Conservation (phyloP, 148 eudicot species). For the Cornus florida region DNA sequence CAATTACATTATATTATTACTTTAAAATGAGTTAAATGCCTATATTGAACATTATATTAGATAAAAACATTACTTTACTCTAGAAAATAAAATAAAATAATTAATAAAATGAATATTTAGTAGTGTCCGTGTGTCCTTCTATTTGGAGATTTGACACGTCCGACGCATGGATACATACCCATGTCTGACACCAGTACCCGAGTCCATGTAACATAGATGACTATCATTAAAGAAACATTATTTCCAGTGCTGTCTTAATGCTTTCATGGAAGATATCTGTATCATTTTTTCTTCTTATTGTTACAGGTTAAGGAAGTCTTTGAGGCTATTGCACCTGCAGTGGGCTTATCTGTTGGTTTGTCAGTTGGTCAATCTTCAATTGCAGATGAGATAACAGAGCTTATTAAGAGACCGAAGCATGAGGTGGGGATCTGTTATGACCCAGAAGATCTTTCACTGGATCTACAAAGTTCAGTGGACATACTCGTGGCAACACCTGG, state of each 20-base stretch:
- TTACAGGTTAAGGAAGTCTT: constrained; percentile 87
- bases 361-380: constrained; percentile 96
- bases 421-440: constrained; percentile 70
- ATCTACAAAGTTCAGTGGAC: constrained; percentile 70
- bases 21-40: no score
- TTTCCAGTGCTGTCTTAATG: not conserved
- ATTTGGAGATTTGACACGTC: no score
- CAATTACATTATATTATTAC: no score
- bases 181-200: no score
- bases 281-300: not conserved
- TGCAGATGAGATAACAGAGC: constrained; percentile 74
- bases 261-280: not conserved
- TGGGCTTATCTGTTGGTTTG: constrained; percentile 91
- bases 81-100: no score
- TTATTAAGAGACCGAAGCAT: constrained; percentile 56
- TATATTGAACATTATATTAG: no score
- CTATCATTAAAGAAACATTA: no score
- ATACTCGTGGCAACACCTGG: constrained; percentile 97
- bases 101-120: no score
- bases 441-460: constrained; percentile 56
- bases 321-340: constrained; percentile 81
- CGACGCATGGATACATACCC: no score
- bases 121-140: no score
- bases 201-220: no score
- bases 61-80: no score